Base-by-base conservation (phyloP, 768 basidiomycete species). In the Podaxis sp. region DNA sequence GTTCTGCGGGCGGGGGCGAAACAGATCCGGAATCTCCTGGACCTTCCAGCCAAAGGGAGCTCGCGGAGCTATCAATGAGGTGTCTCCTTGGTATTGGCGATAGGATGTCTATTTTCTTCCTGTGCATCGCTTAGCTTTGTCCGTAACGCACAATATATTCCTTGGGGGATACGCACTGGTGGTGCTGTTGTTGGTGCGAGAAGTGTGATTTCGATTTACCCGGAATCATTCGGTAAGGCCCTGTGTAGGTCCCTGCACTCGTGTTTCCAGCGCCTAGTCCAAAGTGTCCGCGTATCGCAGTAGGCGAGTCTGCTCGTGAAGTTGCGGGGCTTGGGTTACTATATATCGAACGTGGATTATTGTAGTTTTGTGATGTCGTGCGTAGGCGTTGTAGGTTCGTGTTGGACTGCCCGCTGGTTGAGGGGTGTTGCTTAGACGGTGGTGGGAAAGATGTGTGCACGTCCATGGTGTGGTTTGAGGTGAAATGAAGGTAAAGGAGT, bases 41-140 rank as follows among this genome's bases (percentile, higher is more conserved):
- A 30, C 26, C 59, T 40, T 12, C 38, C 8, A 90, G 79, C 89
- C 88, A 89, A 51, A 83, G 80, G 57, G 82, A 82, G 63, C 83
- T 84, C 48, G 85, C 83, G 11, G 80, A 78, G 46, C 78, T 80
- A 60, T 89, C 87, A 7, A 90, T 75, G 59, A 86, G 77, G 68
- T 89, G 86, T 60, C 86, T 78, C 11, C 83, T 85, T n/a, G 89
- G 89, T 26, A 85, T 80, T 1, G 89, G 88, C 0, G 90, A 81
- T 49, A 86, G 73, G 40, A 89, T 88, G 65, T 73, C 64, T 24
- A 55, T 33, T 30, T 67, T 64, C 30, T 41, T 58, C 33, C 64
- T 66, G 54, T 62, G 17, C 44, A 38, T 50, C 61, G 40, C 22
- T 20, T 40, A 52, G 33, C 22, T 37, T 30, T 24, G 24, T 28